Conservation (phyloP, 2,329 filamentous ascomycete species). For the Alternaria longipes region DNA sequence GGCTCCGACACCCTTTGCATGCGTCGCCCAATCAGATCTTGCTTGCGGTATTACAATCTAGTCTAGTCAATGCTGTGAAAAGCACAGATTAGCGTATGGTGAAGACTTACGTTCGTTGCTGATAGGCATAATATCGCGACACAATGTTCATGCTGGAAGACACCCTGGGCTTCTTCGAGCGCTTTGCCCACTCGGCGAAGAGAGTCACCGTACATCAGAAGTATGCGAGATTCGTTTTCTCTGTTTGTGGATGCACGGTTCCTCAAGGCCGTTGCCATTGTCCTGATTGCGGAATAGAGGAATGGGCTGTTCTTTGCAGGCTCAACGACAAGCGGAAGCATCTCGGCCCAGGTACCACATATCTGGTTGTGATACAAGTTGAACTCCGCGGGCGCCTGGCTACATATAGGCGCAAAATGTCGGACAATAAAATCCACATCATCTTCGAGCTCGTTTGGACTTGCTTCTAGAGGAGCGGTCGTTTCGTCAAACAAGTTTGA, state of each 20-base stretch:
- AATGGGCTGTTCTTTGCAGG: background rate
- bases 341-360: constrained; percentile 17
- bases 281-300: constrained; percentile 2
- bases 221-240: background rate
- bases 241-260: background rate
- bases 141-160: too few relatives aligned
- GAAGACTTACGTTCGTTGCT: too few relatives aligned
- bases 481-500: too few relatives aligned
- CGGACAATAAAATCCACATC: too few relatives aligned
- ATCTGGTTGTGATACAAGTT: constrained; percentile 16
- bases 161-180: too few relatives aligned
- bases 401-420: background rate
- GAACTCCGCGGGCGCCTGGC: background rate
- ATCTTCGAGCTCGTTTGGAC: too few relatives aligned
- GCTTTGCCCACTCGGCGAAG: too few relatives aligned
- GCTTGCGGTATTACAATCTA: background rate
- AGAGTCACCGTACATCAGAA: too few relatives aligned
- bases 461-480: too few relatives aligned
- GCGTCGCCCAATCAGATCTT: constrained; percentile 14
- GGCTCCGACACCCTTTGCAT: constrained; percentile 13
- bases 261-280: background rate
- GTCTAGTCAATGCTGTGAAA: too few relatives aligned
- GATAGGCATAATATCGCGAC: too few relatives aligned
- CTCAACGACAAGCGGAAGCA: constrained; percentile 8
- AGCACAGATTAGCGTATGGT: too few relatives aligned